Percentiles rank a stretch among this genome's conserved stretches.
Conservation (phyloP, 495 filamentous ascomycete species). For the Jackrogersella minutella region DNA sequence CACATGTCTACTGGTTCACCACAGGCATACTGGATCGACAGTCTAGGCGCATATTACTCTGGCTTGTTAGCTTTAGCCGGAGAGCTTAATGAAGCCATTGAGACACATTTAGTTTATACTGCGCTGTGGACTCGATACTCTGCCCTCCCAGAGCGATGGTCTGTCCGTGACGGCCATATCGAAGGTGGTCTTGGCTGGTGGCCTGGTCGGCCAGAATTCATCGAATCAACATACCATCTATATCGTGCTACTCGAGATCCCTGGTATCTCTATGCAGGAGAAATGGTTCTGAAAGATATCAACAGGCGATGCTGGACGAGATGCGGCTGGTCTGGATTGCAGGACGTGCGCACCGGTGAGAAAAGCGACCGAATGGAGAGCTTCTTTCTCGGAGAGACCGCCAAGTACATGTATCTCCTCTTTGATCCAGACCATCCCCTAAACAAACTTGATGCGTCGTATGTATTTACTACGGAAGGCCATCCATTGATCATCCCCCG, state of each 20-base stretch:
- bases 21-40: conserved; percentile 92
- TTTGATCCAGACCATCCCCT: conserved; percentile 87
- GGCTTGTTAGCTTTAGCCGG: conserved; percentile 88
- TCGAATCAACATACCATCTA: conserved; percentile 93
- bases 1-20: conserved; percentile 83
- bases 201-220: conserved; percentile 92
- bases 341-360: conserved; percentile 89
- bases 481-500: conserved; percentile 89
- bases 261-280: conserved; percentile 94
- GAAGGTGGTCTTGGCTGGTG: conserved; percentile 93
- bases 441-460: conserved; percentile 83
- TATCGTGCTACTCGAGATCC: conserved; percentile 94
- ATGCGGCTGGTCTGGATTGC: conserved; percentile 95
- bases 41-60: conserved; percentile 92
- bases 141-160: conserved; percentile 94
- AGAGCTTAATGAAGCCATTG: conserved; percentile 87
- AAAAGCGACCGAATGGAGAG: conserved; percentile 97
- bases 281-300: conserved; percentile 92
- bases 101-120: conserved; percentile 86
- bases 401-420: conserved; percentile 91
- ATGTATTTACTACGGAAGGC: conserved; percentile 95
- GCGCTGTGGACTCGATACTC: conserved; percentile 94
- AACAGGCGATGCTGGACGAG: conserved; percentile 89
- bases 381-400: conserved; percentile 96
- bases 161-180: conserved; percentile 80